Evolutionary conservation across 1,284 basidiomycete species (phyloP), one percentile per base, ranked within the genome.

Genomic region (Earliella scabrosa): DNA sequence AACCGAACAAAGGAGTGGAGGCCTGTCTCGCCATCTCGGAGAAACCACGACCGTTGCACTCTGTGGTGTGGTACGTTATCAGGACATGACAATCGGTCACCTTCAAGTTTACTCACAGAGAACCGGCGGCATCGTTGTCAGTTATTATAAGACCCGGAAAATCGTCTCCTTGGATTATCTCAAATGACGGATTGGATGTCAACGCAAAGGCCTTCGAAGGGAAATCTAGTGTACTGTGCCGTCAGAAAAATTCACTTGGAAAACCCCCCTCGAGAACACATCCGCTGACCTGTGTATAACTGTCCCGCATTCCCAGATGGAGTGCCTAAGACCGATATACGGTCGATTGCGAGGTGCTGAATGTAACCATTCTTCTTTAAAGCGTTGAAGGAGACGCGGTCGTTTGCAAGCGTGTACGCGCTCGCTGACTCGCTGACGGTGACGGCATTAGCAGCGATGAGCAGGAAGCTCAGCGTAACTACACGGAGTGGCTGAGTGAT

Each of bases 11-110:
- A 70, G 18, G 64, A 68, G 45, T 70, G 68, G 4, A 70, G 57
- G 3, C 67, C 67, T 3, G 59, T 60, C 45, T 70, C 68, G 1
- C 59, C 61, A 40, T 67, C 64, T 18, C 64, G 63, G 11, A 70
- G 59, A 36, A 67, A 70, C 67, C 67, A 70, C 2, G 63, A 68
- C n/a, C 66, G 57, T 50, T 70, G 68, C 4, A 60, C 58, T 8
- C 61, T 63, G 34, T 6, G 7, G 13, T 18, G 16, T 29, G 0
- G 27, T 11, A n/a, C n/a, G n/a, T n/a, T n/a, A n/a, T 18, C 6
- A 27, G 31, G 14, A 14, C 1, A 21, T 31, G 11, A 39, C 16
- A 7, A 24, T 13, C 2, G 36, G 3, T 38, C n/a, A 32, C 2
- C 34, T 3, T 14, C 23, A 13, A 4, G 16, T 24, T 2, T 23